Evolutionary conservation across 2,329 filamentous ascomycete genomes (phyloP).

Genomic region (Arthrinium puccinioides): DNA sequence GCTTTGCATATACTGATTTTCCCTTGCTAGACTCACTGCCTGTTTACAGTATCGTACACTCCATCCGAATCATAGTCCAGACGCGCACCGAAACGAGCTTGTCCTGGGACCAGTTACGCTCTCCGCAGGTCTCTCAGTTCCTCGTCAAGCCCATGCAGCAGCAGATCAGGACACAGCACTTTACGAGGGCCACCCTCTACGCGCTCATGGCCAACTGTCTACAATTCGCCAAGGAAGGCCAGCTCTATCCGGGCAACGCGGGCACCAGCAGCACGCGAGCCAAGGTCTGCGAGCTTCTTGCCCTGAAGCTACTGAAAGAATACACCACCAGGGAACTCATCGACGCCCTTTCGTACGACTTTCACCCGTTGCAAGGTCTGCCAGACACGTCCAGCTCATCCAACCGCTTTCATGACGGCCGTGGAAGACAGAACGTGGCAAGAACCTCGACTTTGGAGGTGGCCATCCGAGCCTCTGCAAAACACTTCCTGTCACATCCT

Average conservation of each 20-base stretch:
- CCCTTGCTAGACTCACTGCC: slow-evolving; percentile 64
- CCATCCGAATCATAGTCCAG: slow-evolving; percentile 77
- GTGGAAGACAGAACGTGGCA: slow-evolving; percentile 49
- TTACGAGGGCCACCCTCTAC: slow-evolving; percentile 80
- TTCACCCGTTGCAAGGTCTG: slow-evolving; percentile 83
- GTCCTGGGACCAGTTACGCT: slow-evolving; percentile 89
- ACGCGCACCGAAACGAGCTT: slow-evolving; percentile 85
- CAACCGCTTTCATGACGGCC: slow-evolving; percentile 25
- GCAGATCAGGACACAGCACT: slow-evolving; percentile 75
- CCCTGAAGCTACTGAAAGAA: slow-evolving; percentile 83
- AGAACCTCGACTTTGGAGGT: slow-evolving; percentile 88
- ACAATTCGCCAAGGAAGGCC: slow-evolving; percentile 84
- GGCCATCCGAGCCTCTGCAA: slow-evolving; percentile 85
- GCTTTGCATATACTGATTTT: neutral
- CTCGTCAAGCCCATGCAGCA: slow-evolving; percentile 92
- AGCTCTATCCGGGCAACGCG: slow-evolving; percentile 74
- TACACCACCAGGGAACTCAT: slow-evolving; percentile 86
- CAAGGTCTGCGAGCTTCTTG: slow-evolving; percentile 82
- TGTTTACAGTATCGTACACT: slow-evolving; percentile 84
- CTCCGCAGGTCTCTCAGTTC: slow-evolving; percentile 94
- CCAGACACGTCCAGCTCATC: slow-evolving; percentile 35
- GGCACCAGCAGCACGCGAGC: slow-evolving; percentile 79
- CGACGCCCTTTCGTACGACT: slow-evolving; percentile 90
- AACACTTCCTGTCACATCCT: slow-evolving; percentile 86
- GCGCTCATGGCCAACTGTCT: slow-evolving; percentile 89